phyloP scores from a whole-genome alignment of 768 basidiomycete genomes.

The Rhodosporidiobolus sp. region DNA sequence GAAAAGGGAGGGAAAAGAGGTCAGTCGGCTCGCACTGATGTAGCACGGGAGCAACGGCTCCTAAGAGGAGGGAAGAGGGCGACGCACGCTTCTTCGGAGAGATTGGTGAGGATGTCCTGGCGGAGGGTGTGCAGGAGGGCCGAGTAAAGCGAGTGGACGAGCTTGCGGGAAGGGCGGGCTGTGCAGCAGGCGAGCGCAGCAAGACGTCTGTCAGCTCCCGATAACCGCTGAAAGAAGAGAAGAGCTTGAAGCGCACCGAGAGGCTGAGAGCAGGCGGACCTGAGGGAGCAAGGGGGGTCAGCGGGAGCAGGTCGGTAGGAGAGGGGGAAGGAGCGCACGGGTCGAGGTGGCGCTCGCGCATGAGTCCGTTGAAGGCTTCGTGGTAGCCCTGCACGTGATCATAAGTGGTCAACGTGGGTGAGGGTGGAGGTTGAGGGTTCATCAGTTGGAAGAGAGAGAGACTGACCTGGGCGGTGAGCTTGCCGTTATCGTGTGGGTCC shows the following conservation, averaged over 20 bases:
- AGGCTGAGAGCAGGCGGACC: constrained; percentile 5
- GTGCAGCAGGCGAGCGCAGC: background rate
- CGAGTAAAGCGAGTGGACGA: constrained; percentile 31
- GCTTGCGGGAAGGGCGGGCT: constrained; percentile 30
- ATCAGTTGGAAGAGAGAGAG: background rate
- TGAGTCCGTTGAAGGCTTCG: constrained; percentile 14
- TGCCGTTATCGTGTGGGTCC: background rate
- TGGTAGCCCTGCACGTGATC: constrained; percentile 6
- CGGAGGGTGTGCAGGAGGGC: background rate
- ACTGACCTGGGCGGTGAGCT: constrained; percentile 9
- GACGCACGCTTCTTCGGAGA: constrained; percentile 18
- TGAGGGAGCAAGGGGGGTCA: background rate
- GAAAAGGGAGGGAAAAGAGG: background rate
- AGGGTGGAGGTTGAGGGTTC: background rate
- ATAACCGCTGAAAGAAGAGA: too few species aligned
- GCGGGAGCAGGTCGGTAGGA: too few species aligned
- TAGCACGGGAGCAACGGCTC: background rate
- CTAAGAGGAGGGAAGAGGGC: background rate
- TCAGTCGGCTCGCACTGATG: background rate
- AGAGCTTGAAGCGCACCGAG: constrained; percentile 12
- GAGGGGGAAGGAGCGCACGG: constrained; percentile 4
- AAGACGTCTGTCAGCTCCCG: background rate
- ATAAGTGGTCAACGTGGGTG: background rate
- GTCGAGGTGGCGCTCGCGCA: constrained; percentile 20
- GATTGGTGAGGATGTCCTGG: background rate